phyloP scores from a whole-genome alignment of 1,139 yeast genomes.

The Ogataea hybrid region DNA sequence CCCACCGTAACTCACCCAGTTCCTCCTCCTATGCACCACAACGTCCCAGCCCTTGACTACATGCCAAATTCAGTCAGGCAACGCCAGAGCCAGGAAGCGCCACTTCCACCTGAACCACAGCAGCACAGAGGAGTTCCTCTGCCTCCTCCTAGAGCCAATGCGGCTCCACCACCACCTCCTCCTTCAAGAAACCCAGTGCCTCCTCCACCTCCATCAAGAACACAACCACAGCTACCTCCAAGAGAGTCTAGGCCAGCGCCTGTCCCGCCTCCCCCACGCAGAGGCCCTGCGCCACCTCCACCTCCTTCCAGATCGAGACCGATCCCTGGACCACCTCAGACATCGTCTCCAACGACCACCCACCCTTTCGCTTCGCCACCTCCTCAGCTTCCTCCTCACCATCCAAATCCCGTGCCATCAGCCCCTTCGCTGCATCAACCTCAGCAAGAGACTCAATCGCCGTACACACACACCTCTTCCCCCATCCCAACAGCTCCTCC shows the following conservation, averaged over 20 bases:
- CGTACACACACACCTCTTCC: constrained; percentile 18
- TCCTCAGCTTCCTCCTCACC: constrained; percentile 19
- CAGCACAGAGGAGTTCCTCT: constrained; percentile 30
- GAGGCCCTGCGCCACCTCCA: constrained; percentile 29
- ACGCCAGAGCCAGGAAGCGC: constrained; percentile 12
- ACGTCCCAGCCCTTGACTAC: constrained; percentile 12
- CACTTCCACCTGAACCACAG: constrained; percentile 1
- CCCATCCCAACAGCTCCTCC: constrained; percentile 11
- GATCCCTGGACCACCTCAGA: constrained; percentile 1
- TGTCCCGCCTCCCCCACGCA: constrained; percentile 37
- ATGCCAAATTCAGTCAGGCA: constrained; percentile 13
- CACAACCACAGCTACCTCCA: constrained; percentile 11
- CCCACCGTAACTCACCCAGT: constrained; percentile 1
- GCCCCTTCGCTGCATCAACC: constrained; percentile 18
- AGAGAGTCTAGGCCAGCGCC: constrained; percentile 27
- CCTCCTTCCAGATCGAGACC: constrained; percentile 34
- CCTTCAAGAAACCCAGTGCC: constrained; percentile 31
- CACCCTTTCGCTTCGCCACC: constrained; percentile 10
- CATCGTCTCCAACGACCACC: constrained; percentile 5
- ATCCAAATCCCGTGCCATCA: constrained; percentile 29
- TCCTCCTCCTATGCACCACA: constrained; percentile 11
- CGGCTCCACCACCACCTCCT: constrained; percentile 29
- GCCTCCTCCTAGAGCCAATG: constrained; percentile 34
- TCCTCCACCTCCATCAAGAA: constrained; percentile 36
- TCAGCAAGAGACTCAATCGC: neutral